Evolutionary conservation across 148 eudicot genomes (phyloP).

Genomic region (Rhododendron mucronatum): DNA sequence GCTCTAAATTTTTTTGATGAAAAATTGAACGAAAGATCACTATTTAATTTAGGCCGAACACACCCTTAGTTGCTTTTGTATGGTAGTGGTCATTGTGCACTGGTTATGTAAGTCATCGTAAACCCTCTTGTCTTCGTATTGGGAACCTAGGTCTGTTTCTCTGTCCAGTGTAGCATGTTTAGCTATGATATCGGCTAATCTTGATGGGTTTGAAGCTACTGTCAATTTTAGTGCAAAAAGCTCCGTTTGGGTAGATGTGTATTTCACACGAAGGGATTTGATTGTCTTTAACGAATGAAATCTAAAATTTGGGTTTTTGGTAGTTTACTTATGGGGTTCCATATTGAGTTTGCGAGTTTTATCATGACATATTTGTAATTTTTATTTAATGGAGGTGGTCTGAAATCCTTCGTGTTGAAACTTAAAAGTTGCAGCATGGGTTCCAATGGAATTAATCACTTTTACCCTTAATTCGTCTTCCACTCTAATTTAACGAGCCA

Average conservation of each 20-base stretch:
- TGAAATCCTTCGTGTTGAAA: not conserved
- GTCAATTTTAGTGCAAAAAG: not conserved
- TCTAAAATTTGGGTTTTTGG: not conserved
- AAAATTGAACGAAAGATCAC: not conserved
- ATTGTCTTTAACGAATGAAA: not conserved
- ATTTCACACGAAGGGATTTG: not conserved
- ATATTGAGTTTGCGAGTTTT: not conserved
- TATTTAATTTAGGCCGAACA: not conserved
- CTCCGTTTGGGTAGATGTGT: not conserved
- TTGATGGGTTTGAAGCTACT: not conserved
- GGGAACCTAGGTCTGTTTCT: not conserved
- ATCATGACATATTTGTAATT: not conserved
- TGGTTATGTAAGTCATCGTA: not conserved
- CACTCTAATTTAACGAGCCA: not conserved
- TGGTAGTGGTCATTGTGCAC: not conserved
- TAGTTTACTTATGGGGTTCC: not conserved
- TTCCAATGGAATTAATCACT: not conserved
- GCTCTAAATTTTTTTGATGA: not conserved
- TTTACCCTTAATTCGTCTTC: not conserved
- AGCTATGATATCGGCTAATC: not conserved
- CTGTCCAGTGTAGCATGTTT: not conserved
- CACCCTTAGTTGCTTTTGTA: not conserved
- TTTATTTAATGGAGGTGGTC: not conserved
- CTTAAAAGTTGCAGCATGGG: not conserved
- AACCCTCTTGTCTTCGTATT: not conserved